Conservation (phyloP, 495 filamentous ascomycete species). For the Aspergillus nidulans region DNA sequence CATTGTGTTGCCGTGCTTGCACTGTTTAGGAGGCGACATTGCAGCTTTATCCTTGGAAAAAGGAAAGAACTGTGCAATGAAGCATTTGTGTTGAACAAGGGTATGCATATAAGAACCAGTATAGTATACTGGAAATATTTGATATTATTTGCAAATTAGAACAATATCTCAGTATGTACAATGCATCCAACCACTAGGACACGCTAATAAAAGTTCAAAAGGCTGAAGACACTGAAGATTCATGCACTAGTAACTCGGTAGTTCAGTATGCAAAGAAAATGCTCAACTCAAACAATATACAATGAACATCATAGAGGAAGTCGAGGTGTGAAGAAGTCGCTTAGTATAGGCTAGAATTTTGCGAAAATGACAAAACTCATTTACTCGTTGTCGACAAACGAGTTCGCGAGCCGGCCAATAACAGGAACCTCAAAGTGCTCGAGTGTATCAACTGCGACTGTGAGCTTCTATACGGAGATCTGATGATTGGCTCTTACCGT, state of each 20-base stretch:
- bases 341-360: neutral
- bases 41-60: neutral
- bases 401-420: constrained; percentile 71
- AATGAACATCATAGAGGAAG: neutral
- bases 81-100: neutral
- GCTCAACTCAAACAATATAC: constrained; percentile 10
- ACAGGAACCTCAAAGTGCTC: constrained; percentile 91
- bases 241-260: neutral
- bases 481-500: constrained; percentile 51
- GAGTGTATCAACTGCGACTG: constrained; percentile 66
- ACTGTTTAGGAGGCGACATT: neutral
- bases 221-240: neutral
- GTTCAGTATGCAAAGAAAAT: neutral
- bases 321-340: neutral
- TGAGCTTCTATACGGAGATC: neutral
- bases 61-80: neutral
- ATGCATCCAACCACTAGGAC: constrained; percentile 1
- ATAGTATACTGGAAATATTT: neutral
- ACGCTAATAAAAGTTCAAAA: neutral
- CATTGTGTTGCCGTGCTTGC: neutral
- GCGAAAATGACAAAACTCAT: neutral
- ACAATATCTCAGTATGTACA: neutral
- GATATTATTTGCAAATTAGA: neutral
- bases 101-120: neutral
- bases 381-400: constrained; percentile 89